Evolutionary conservation across 768 basidiomycete genomes (phyloP), one percentile per base, ranked within the genome.

Genomic region (Macrolepiota fuliginosa): DNA sequence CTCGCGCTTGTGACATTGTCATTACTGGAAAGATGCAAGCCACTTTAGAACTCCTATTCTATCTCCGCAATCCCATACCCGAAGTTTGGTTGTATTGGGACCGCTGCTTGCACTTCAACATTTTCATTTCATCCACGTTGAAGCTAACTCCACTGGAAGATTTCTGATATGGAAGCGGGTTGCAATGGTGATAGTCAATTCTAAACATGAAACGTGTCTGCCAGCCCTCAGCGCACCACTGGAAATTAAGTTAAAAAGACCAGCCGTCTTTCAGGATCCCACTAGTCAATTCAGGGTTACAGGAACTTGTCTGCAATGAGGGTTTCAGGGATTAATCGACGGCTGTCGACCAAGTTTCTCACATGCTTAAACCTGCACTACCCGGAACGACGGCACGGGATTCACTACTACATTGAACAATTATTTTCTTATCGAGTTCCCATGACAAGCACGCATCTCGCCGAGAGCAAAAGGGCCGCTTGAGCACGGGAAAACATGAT

Each of bases 131-230:
- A 9, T 46, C 36, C 57, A 55, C 56, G 42, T 29, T 50, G 36
- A 55, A 29, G 47, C 53, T 54, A 45, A 55, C 46, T 47, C 60
- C 54, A 62, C 46, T 32, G 24, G 27, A 3, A n/a, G 37, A 19
- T 40, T 62, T 62, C 61, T 62, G 61, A 62, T 62, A 56, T 56
- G 46, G 61, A 62, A 62, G n/a, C 57, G 36, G 57, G 57, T 58
- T 40, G 57, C 57, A 58, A 58, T 58, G 57, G 57, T 58, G 57
- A 52, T 52, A 50, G 57, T 58, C 50, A 51, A 58, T 58, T 58
- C 49, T 40, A 51, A 58, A 51, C 57, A 58, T 58, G 49, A 58
- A 58, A 58, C 57, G 57, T 58, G 56, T 51, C 35, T 29, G 39
- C 49, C 50, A 37, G 49, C 57, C 57, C 35, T 37, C 57, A 22